Percentiles rank a stretch among this genome's conserved stretches.
phyloP scores from a whole-genome alignment of 2,329 filamentous ascomycete species.

The Fusarium citri region DNA sequence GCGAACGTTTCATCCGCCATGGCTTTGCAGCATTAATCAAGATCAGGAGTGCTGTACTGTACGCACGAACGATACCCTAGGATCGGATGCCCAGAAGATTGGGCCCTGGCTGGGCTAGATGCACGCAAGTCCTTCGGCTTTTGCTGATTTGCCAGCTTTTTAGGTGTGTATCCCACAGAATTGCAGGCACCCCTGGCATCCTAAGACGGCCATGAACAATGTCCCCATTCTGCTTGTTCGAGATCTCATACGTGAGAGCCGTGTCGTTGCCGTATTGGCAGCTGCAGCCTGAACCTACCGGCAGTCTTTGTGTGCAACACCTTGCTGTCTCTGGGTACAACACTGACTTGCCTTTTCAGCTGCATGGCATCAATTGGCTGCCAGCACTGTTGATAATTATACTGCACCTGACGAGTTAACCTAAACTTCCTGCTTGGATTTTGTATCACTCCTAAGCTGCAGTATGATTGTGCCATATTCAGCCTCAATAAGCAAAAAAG shows the following conservation, averaged over 20 bases:
- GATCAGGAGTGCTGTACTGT: constrained; percentile 9
- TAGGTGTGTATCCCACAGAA: constrained; percentile 25
- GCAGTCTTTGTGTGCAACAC: constrained; percentile 31
- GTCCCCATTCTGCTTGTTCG: constrained; percentile 3
- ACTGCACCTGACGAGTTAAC: constrained; percentile 13
- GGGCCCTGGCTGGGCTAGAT: constrained; percentile 21
- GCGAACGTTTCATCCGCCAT: constrained; percentile 23
- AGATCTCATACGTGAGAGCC: background rate
- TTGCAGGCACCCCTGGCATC: constrained; percentile 16
- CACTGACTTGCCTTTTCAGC: constrained; percentile 26
- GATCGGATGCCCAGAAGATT: constrained; percentile 31
- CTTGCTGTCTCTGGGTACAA: constrained; percentile 28
- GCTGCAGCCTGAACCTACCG: constrained; percentile 28
- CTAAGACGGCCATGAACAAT: constrained; percentile 5
- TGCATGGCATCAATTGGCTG: constrained; percentile 20
- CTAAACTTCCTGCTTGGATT: constrained; percentile 13
- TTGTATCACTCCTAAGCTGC: constrained; percentile 35
- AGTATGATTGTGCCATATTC: constrained; percentile 27
- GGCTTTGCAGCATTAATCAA: constrained; percentile 15
- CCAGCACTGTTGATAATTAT: constrained; percentile 11
- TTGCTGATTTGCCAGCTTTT: constrained; percentile 28
- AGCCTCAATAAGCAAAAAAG: constrained; percentile 23
- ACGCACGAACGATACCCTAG: constrained; percentile 13
- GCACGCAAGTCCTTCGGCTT: constrained; percentile 29
- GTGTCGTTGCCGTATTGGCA: constrained; percentile 26